Conservation (phyloP, 2,329 filamentous ascomycete species). For the Talaromyces sp. region DNA sequence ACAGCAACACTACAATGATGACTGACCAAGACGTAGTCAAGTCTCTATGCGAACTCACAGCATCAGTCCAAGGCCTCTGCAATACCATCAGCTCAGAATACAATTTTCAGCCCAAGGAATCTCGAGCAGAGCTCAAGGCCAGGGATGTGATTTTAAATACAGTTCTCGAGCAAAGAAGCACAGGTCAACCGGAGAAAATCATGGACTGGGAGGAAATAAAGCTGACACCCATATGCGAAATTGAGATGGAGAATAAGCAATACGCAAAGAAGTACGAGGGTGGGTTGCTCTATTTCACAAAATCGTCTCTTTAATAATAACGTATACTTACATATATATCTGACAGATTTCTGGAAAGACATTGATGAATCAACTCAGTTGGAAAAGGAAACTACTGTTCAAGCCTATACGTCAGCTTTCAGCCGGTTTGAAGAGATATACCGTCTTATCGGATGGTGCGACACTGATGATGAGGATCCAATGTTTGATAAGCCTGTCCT, state of each 20-base stretch:
- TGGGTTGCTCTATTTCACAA: not conserved
- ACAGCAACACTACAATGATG: not conserved
- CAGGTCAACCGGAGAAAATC: not conserved
- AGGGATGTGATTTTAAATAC: not conserved
- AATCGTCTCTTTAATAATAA: not conserved
- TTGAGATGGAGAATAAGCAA: too few relatives aligned
- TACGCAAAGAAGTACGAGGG: constrained; percentile 3
- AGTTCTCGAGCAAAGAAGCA: not conserved
- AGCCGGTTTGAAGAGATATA: constrained; percentile 8
- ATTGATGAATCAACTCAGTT: constrained; percentile 5
- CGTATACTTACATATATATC: not conserved
- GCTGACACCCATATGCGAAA: not conserved
- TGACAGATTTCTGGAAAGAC: constrained; percentile 5
- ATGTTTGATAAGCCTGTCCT: not conserved
- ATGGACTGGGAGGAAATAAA: constrained; percentile 3
- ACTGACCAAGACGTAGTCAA: constrained; percentile 1
- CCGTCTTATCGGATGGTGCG: constrained; percentile 6
- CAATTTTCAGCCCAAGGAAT: not conserved
- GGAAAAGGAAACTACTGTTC: not conserved
- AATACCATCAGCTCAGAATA: not conserved
- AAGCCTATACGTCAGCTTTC: constrained; percentile 6
- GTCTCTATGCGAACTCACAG: constrained; percentile 5
- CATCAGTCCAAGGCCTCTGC: not conserved
- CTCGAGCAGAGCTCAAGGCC: not conserved
- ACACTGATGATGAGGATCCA: not conserved